Conservation (phyloP, 768 basidiomycete genomes). For the Tephrocybe rancida region DNA sequence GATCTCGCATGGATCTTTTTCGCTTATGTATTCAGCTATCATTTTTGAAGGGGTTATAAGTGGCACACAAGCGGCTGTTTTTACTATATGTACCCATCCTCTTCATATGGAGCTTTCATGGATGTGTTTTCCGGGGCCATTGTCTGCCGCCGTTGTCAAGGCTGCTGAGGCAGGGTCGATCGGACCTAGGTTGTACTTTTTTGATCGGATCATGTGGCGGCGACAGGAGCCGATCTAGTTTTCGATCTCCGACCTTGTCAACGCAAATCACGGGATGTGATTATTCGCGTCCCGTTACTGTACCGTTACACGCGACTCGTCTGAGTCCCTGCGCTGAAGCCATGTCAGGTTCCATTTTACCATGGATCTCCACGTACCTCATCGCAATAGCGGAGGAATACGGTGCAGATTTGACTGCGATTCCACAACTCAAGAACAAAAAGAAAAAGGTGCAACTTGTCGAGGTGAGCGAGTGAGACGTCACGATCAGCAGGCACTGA, state of each 20-base stretch:
- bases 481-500: background rate
- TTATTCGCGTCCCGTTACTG: conserved; percentile 9
- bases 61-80: too few species aligned
- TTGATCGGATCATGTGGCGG: too few species aligned
- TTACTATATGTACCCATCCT: too few species aligned
- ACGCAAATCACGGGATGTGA: conserved; percentile 19
- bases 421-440: conserved; percentile 31
- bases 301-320: conserved; percentile 8
- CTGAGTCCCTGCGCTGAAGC: background rate
- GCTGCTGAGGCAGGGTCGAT: too few species aligned
- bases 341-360: conserved; percentile 40
- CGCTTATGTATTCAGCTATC: too few species aligned
- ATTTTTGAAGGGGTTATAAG: too few species aligned
- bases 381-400: conserved; percentile 49
- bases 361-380: conserved; percentile 65
- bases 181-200: background rate
- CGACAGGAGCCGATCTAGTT: too few species aligned
- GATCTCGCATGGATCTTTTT: background rate
- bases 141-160: too few species aligned
- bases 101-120: background rate
- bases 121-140: too few species aligned
- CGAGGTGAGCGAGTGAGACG: conserved; percentile 39
- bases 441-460: conserved; percentile 60
- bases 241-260: background rate
- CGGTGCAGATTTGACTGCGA: conserved; percentile 44